A percentile compares a stretch with the other conserved stretches of the same genome.
These are phyloP conservation scores for Pulveroboletus sp. DNA, from an alignment of 768 basidiomycete genomes.

Conservation along the genomic window DNA sequence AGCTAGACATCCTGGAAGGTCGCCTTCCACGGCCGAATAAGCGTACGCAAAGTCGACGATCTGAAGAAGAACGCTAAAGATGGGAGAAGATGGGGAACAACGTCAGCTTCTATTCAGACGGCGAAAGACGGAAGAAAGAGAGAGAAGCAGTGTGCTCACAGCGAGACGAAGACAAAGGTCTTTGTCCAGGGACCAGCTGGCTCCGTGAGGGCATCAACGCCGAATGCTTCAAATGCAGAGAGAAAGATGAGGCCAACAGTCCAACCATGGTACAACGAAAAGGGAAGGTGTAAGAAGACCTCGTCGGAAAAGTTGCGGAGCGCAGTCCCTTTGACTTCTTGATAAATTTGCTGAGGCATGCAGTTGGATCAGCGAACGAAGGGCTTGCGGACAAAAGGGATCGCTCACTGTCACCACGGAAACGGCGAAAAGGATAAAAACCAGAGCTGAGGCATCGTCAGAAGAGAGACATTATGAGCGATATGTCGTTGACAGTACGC, in stretches of 20 bases:
- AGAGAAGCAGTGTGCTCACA: conserved; percentile 27
- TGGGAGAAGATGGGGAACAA: background rate
- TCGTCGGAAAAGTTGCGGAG: conserved; percentile 50
- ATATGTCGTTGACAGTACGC: conserved; percentile 14
- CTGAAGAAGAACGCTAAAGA: conserved; percentile 50
- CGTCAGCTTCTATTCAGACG: background rate
- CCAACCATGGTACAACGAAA: conserved; percentile 68
- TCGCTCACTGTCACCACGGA: conserved; percentile 46
- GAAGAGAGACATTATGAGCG: background rate
- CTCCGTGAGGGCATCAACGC: conserved; percentile 48
- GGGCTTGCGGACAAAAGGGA: no score
- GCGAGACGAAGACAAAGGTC: conserved; percentile 54
- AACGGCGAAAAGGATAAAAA: conserved; percentile 41
- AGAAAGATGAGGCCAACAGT: conserved; percentile 48
- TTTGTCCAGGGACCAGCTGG: conserved; percentile 57
- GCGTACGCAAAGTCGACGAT: conserved; percentile 59
- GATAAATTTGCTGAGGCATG: conserved; percentile 50
- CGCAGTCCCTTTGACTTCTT: conserved; percentile 54
- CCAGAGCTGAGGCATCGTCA: conserved; percentile 29
- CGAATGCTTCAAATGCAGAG: conserved; percentile 58
- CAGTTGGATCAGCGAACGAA: background rate
- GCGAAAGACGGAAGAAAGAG: background rate
- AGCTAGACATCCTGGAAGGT: conserved; percentile 63
- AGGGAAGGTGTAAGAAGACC: conserved; percentile 67
- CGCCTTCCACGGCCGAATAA: conserved; percentile 58